A percentile compares a stretch with the other conserved stretches of the same genome.
phyloP scores from a whole-genome alignment of 2,329 filamentous ascomycete species.

The Scytalidium sp. region DNA sequence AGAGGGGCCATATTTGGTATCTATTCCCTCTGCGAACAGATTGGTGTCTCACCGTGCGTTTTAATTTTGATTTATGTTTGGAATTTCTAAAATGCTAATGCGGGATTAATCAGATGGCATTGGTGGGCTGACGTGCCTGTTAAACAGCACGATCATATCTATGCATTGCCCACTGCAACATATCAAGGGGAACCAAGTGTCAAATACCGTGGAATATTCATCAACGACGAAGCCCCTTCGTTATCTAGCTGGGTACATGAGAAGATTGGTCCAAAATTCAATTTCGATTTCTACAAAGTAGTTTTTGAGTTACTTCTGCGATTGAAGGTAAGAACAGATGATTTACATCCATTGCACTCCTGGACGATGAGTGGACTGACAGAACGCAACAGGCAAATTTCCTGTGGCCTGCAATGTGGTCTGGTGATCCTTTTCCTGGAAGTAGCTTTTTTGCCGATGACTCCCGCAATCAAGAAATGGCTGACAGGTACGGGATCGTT shows the following conservation, averaged over 20 bases:
- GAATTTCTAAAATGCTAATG: background rate
- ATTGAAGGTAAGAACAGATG: slow-evolving; percentile 34
- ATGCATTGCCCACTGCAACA: slow-evolving; percentile 40
- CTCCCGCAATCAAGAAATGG: slow-evolving; percentile 59
- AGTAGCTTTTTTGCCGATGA: slow-evolving; percentile 69
- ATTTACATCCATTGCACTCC: background rate
- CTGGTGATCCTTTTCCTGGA: too few relatives aligned
- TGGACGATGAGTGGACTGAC: background rate
- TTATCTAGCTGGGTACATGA: slow-evolving; percentile 56
- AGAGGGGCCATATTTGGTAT: slow-evolving; percentile 65
- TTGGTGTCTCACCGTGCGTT: slow-evolving; percentile 52
- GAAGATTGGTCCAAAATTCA: slow-evolving; percentile 38
- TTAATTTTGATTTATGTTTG: background rate
- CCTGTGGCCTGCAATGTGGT: slow-evolving; percentile 70
- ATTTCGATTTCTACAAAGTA: slow-evolving; percentile 59
- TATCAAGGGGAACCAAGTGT: slow-evolving; percentile 46
- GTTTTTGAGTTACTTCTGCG: slow-evolving; percentile 69
- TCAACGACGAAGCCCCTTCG: slow-evolving; percentile 55
- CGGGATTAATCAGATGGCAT: slow-evolving; percentile 54
- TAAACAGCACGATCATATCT: slow-evolving; percentile 40
- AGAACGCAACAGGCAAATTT: slow-evolving; percentile 58
- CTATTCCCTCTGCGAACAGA: slow-evolving; percentile 59
- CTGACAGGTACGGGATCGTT: slow-evolving; percentile 67
- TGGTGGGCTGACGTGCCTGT: slow-evolving; percentile 51
- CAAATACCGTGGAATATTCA: slow-evolving; percentile 54